Evolutionary conservation across 2,329 filamentous ascomycete genomes (phyloP), one percentile per base, ranked within the genome.

Genomic region (Cryoendolithus antarcticus): DNA sequence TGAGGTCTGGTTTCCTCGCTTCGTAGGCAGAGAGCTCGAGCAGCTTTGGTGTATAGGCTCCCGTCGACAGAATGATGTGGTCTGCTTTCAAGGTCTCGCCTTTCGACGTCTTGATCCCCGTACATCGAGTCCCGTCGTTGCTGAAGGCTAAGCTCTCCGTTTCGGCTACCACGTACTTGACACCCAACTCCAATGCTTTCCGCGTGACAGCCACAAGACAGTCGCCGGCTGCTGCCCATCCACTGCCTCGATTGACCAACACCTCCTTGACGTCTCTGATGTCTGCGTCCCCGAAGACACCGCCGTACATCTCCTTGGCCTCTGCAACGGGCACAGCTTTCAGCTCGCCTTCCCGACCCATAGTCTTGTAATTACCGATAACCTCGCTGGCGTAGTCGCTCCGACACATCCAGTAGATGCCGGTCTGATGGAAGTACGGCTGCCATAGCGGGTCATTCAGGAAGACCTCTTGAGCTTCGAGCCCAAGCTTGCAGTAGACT

Each of bases 381-480:
- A 71, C 66, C 28, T 65, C 62, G 35, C 63, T 60, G 1, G 66
- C 67, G 41, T 69, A 70, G 44, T 69, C 61, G 34, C 54, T 62
- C 32, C 62, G 58, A 37, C 62, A 65, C 2, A 57, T 62, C 63
- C 62, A 71, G 56, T 65, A 70, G 34, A 71, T 69, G 29, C 69
- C 69, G 1, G 65, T 69, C 51, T 71, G 58, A 50, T 71, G 67
- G 52, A 69, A 71, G 51, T 64, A 65, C 0, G 65, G 65, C 44
- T 65, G 61, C 62, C 72, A 75, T 2, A 78, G 61, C 1, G 74
- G 70, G 38, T 77, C 71, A 1, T 57, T 60, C 39, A 67, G 66
- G 66, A 77, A 84, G 1, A 74, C 59, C 37, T 76, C 70, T 50
- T 79, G 74, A 0, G 80, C 74, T 58, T 83, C 77, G 21, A 82